These are phyloP conservation scores for Meyerozyma carpophila DNA, from an alignment of 1,139 yeast species.

Conservation along the genomic window DNA sequence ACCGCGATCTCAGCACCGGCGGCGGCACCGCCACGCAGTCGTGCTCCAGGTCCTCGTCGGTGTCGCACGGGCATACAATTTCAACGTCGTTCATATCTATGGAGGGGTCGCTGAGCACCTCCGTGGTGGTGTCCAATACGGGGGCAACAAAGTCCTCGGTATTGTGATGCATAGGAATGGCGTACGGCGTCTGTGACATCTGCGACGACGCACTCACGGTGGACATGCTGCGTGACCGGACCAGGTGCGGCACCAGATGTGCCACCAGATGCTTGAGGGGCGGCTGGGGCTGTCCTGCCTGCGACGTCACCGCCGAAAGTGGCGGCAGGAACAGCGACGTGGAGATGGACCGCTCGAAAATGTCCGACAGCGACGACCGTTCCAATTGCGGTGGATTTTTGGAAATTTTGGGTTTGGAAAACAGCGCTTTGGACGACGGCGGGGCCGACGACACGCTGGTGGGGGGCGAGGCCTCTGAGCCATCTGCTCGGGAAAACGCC, in stretches of 20 bases:
- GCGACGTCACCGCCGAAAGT: background rate
- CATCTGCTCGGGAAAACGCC: background rate
- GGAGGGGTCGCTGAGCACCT: slow-evolving; percentile 24
- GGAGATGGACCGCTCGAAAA: background rate
- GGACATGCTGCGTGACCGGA: background rate
- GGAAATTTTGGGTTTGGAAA: background rate
- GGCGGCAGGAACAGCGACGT: slow-evolving; percentile 1
- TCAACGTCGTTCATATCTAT: slow-evolving; percentile 21
- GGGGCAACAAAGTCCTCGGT: slow-evolving; percentile 28
- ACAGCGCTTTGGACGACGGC: background rate
- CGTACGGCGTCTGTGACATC: slow-evolving; percentile 1
- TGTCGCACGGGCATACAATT: slow-evolving; percentile 21
- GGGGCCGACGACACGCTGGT: background rate
- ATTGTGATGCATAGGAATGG: slow-evolving; percentile 21
- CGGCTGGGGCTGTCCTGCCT: background rate
- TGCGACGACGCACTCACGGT: background rate
- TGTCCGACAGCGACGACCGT: background rate
- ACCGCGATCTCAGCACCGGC: slow-evolving; percentile 1
- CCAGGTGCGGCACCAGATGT: background rate
- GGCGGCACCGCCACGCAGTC: slow-evolving; percentile 3
- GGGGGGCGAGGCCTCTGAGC: background rate
- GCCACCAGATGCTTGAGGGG: background rate
- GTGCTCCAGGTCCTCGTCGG: slow-evolving; percentile 4
- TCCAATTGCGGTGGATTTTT: background rate
- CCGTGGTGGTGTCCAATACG: slow-evolving; percentile 27